Conservation (phyloP, 2,329 filamentous ascomycete species). For the Curvularia hawaiiensis region DNA sequence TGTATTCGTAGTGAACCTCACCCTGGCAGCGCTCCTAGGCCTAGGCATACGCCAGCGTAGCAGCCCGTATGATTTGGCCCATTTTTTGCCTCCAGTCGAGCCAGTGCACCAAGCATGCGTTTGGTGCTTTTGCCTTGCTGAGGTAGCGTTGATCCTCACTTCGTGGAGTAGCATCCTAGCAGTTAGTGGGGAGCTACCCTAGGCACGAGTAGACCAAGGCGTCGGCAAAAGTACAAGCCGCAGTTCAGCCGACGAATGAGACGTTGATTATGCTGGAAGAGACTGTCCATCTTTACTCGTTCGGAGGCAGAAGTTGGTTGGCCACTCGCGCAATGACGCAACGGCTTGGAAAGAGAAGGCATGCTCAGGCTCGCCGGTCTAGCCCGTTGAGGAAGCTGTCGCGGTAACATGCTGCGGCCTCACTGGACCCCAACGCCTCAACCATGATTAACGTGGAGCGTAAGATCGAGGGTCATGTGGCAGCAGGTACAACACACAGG, state of each 20-base stretch:
- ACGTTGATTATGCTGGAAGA: neutral
- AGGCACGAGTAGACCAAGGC: slow-evolving; percentile 19
- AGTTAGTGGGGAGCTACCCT: slow-evolving; percentile 9
- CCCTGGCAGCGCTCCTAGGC: neutral
- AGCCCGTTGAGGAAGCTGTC: slow-evolving; percentile 4
- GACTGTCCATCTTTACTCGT: slow-evolving; percentile 27
- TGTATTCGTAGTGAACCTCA: neutral
- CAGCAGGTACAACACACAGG: slow-evolving; percentile 25
- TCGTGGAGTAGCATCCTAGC: slow-evolving; percentile 10
- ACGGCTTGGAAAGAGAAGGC: slow-evolving; percentile 15
- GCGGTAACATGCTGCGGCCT: slow-evolving; percentile 6
- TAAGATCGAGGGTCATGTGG: slow-evolving; percentile 12
- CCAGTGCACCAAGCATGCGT: slow-evolving; percentile 9
- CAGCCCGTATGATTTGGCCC: slow-evolving; percentile 7
- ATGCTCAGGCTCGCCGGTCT: slow-evolving; percentile 9
- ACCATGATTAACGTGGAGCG: slow-evolving; percentile 3
- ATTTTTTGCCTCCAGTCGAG: slow-evolving; percentile 9
- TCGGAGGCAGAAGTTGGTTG: slow-evolving; percentile 14
- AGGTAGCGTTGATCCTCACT: slow-evolving; percentile 10
- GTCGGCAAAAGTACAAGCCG: slow-evolving; percentile 22
- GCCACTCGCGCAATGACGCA: slow-evolving; percentile 28
- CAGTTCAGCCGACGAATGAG: slow-evolving; percentile 11
- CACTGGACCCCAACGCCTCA: slow-evolving; percentile 5
- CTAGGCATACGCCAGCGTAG: slow-evolving; percentile 1
- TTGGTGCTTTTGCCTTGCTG: slow-evolving; percentile 22